Evolutionary conservation across 2,329 filamentous ascomycete species (phyloP).

Genomic region (Dactylellina parvicollis): DNA sequence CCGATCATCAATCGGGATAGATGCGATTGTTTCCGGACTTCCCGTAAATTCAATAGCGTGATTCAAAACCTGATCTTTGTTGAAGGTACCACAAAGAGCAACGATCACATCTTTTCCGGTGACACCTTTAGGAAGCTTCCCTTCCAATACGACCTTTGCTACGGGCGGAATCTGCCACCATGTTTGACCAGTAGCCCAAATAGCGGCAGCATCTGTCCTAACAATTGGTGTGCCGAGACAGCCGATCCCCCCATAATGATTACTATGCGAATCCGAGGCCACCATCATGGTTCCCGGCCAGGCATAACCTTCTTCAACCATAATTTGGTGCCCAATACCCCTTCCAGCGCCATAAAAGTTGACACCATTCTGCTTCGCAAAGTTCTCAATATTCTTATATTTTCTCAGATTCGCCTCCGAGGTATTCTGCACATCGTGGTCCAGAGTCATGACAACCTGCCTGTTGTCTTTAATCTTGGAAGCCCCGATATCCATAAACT

Average conservation of each 20-base stretch:
- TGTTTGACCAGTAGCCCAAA: slow-evolving; percentile 83
- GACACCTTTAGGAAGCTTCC: slow-evolving; percentile 78
- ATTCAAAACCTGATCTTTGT: slow-evolving; percentile 87
- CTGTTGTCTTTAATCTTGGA: slow-evolving; percentile 74
- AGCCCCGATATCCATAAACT: slow-evolving; percentile 85
- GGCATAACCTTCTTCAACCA: slow-evolving; percentile 83
- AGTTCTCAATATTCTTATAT: slow-evolving; percentile 81
- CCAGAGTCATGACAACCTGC: slow-evolving; percentile 84
- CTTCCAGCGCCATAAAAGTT: slow-evolving; percentile 79
- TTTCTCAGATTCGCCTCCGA: slow-evolving; percentile 81
- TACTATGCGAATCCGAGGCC: slow-evolving; percentile 79
- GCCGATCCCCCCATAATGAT: slow-evolving; percentile 84
- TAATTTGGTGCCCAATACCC: slow-evolving; percentile 90
- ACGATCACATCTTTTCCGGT: slow-evolving; percentile 95
- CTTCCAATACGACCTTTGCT: slow-evolving; percentile 80
- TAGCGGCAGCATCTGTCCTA: slow-evolving; percentile 83
- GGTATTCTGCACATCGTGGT: slow-evolving; percentile 90
- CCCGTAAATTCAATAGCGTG: slow-evolving; percentile 90
- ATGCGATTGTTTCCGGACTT: slow-evolving; percentile 77
- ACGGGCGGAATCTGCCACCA: slow-evolving; percentile 92
- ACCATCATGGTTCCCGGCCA: slow-evolving; percentile 89
- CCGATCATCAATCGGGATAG: slow-evolving; percentile 76
- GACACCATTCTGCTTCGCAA: slow-evolving; percentile 80
- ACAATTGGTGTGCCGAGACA: slow-evolving; percentile 83
- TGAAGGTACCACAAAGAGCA: slow-evolving; percentile 85